Base-by-base conservation (phyloP, 441 rosid genomes). In the Pelargonium cotyledonis region DNA sequence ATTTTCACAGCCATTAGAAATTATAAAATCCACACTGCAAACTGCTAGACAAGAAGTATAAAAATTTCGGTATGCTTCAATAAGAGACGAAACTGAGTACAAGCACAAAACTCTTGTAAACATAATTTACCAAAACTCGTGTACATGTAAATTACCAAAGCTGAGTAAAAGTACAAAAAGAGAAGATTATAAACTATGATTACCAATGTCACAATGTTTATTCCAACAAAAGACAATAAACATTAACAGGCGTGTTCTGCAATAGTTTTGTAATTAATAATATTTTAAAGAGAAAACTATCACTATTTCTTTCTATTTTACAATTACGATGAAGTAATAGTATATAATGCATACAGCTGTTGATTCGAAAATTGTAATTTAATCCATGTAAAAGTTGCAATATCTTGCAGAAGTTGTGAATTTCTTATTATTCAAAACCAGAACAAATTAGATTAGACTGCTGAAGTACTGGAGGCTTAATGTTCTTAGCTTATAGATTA, bases 1-100 rank as follows among this genome's bases (percentile, higher is more conserved):
- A 74, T 35, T 47, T 65, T 51, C 65, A 68, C 58, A 73, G 66
- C 69, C 43, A 41, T 65, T 5, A 71, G 26, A 68, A 62, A 5
- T 6, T n/a, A 74, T 68, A 63, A 44, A 55, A 64, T 9, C 21
- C 8, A 46, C 12, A 63, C 31, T 14, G 16, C 16, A 46, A 26
- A 35, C 41, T 58, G 8, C 19, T 2, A 60, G 68, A 47, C 35
- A 66, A 57, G 51, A 46, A n/a, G 15, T 5, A 2, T 6, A 53
- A 14, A 53, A 15, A 6, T 53, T 53, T 15, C 8, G 8, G 0
- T n/a, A 15, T 53, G 16, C 60, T 14, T 40, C 43, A 7, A 6
- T 8, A 6, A 40, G 40, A 35, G 40, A 35, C 43, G 2, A 40
- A 40, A 40, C 43, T 6, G 43, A 40, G 9, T 40, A 40, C 43